Evolutionary conservation across 352 stramenopile genomes (phyloP).

Genomic region (Phytophthora tubulina): DNA sequence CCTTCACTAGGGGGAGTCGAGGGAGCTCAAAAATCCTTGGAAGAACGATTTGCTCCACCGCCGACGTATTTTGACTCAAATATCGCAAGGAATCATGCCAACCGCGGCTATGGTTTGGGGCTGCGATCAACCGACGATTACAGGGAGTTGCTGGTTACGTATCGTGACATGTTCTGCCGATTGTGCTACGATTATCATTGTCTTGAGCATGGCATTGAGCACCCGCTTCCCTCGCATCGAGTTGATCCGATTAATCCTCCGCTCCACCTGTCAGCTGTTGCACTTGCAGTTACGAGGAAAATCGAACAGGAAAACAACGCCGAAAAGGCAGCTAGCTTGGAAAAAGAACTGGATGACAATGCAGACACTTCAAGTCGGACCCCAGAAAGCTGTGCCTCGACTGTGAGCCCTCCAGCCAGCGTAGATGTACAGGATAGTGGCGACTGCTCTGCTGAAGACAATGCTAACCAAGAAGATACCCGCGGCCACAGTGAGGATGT

Average conservation of each 20-base stretch:
- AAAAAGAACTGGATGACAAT: constrained; percentile 18
- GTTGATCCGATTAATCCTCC: constrained; percentile 72
- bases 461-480: constrained; percentile 13
- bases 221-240: constrained; percentile 65
- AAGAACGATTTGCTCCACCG: constrained; percentile 56
- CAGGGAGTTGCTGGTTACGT: constrained; percentile 81
- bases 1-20: constrained; percentile 34
- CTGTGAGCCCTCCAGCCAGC: constrained; percentile 18
- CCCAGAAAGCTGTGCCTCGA: constrained; percentile 26
- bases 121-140: constrained; percentile 72
- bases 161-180: constrained; percentile 93
- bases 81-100: constrained; percentile 41
- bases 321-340: neutral
- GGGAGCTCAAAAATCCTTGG: constrained; percentile 33
- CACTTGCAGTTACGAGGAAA: constrained; percentile 33
- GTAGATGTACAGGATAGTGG: constrained; percentile 18
- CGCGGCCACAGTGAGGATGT: constrained; percentile 15
- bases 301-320: constrained; percentile 13
- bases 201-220: constrained; percentile 89
- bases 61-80: constrained; percentile 82
- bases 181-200: constrained; percentile 95
- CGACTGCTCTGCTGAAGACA: constrained; percentile 23
- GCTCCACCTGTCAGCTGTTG: constrained; percentile 53
- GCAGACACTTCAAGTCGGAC: constrained; percentile 12
- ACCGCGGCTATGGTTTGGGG: constrained; percentile 53